Percentiles rank a stretch among this genome's conserved stretches.
These are phyloP conservation scores for Combretum micranthum DNA, from an alignment of 345 rosid genomes.

Conservation along the genomic window DNA sequence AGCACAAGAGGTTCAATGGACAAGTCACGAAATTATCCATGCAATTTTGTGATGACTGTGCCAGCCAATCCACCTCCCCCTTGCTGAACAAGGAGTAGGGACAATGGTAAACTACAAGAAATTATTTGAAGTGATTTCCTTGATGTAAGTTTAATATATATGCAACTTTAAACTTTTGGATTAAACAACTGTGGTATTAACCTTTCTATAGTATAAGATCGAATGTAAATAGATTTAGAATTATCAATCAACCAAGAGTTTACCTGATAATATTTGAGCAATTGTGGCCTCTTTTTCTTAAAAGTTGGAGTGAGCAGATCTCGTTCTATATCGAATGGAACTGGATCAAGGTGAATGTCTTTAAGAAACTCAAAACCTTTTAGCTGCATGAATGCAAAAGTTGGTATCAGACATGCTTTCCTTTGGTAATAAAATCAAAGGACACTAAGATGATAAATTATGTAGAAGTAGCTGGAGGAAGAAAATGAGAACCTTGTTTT, in stretches of 20 bases:
- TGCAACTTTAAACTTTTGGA: no score
- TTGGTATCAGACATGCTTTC: not conserved
- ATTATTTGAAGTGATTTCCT: no score
- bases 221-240: not conserved
- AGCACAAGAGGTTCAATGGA: no score
- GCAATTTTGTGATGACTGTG: no score
- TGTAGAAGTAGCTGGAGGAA: not conserved
- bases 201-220: no score
- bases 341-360: slow-evolving; percentile 75
- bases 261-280: slow-evolving; percentile 83
- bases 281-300: slow-evolving; percentile 93
- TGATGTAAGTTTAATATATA: no score
- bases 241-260: not conserved
- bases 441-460: not conserved
- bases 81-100: no score
- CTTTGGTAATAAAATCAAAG: not conserved
- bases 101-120: no score
- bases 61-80: no score
- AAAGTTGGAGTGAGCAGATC: slow-evolving; percentile 91
- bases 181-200: no score
- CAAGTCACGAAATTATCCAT: no score
- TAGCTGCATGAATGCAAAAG: slow-evolving; percentile 36
- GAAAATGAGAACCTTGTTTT: slow-evolving; percentile 49
- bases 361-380: slow-evolving; percentile 86
- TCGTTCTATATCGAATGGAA: slow-evolving; percentile 80